phyloP scores from a whole-genome alignment of 352 stramenopile species.

The Globisporangium solare region DNA sequence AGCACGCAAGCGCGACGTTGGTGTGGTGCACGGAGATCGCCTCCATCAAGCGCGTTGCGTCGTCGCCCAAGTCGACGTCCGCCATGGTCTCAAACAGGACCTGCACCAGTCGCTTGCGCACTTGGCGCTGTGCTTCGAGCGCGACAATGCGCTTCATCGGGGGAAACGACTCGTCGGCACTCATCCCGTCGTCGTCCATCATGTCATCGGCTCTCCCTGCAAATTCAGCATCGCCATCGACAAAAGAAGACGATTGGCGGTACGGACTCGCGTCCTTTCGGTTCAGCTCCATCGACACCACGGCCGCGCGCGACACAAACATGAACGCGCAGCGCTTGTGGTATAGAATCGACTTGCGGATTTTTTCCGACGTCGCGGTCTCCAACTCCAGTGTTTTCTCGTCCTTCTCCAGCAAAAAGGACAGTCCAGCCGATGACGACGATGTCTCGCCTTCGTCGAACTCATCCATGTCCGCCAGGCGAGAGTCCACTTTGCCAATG shows the following conservation, averaged over 20 bases:
- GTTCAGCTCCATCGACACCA: conserved; percentile 54
- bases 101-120: conserved; percentile 48
- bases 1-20: conserved; percentile 36
- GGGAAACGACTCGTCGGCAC: conserved; percentile 8
- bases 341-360: conserved; percentile 57
- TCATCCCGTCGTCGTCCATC: conserved; percentile 13
- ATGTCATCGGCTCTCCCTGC: conserved; percentile 11
- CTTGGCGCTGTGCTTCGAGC: conserved; percentile 42
- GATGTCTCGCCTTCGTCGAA: conserved; percentile 50
- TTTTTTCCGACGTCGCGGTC: conserved; percentile 52
- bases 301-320: conserved; percentile 53
- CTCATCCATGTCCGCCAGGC: conserved; percentile 57
- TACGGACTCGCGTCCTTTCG: not conserved
- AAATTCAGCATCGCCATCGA: not conserved
- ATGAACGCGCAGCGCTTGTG: conserved; percentile 76
- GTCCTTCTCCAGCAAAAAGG: conserved; percentile 79
- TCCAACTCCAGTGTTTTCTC: conserved; percentile 81
- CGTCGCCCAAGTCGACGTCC: conserved; percentile 64
- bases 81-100: conserved; percentile 71
- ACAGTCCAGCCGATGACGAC: conserved; percentile 11
- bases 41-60: conserved; percentile 54
- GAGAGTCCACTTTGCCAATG: conserved; percentile 50
- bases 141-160: conserved; percentile 43
- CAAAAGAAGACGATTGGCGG: not conserved
- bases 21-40: conserved; percentile 57